Evolutionary conservation across 129 eudicot species (phyloP).

Genomic region (Helichrysum umbraculigerum): DNA sequence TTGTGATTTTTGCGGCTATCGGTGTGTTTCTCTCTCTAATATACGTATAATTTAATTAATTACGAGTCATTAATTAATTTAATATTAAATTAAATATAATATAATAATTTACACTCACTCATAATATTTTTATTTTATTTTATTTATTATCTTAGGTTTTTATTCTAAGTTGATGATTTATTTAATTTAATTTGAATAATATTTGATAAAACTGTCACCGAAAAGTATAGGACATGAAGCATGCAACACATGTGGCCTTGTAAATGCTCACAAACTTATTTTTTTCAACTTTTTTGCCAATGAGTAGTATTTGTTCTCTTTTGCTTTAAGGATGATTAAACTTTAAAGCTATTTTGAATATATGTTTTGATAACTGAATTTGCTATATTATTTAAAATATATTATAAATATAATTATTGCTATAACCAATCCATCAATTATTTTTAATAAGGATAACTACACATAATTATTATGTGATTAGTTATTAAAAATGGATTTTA

Average conservation of each 20-base stretch:
- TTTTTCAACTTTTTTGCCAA: neutral
- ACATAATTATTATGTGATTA: too few relatives aligned
- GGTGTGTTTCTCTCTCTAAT: conserved; percentile 35
- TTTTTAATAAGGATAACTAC: too few relatives aligned
- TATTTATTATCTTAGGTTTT: neutral
- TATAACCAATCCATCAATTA: too few relatives aligned
- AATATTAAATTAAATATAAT: neutral
- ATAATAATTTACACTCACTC: neutral
- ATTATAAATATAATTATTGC: too few relatives aligned
- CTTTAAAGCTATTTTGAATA: too few relatives aligned
- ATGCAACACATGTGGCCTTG: conserved; percentile 43
- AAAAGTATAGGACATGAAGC: conserved; percentile 31
- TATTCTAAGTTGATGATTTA: too few relatives aligned
- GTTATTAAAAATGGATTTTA: too few relatives aligned
- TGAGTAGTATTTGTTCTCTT: neutral
- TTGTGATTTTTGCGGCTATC: conserved; percentile 43
- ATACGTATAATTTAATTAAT: conserved; percentile 6
- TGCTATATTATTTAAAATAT: neutral
- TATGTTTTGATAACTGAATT: too few relatives aligned
- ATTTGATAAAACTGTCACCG: conserved; percentile 27
- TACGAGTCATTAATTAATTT: neutral
- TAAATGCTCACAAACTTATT: conserved; percentile 19
- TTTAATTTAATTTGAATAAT: neutral
- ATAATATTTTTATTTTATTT: too few relatives aligned
- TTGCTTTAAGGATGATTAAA: neutral